Base-by-base conservation (phyloP, 768 basidiomycete species). In the Trichaptum fuscoviolaceum region DNA sequence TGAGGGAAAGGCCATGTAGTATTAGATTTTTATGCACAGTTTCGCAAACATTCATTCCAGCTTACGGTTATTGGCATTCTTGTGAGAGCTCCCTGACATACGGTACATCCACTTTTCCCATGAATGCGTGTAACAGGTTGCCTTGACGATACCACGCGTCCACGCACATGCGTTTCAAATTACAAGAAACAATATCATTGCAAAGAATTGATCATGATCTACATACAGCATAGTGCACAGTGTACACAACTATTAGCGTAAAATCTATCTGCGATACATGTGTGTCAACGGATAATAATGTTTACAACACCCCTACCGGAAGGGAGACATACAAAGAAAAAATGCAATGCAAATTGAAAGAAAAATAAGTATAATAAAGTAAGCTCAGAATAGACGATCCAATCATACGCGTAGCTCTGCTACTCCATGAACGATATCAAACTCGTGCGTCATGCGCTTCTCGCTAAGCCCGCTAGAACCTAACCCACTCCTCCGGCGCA, bases 281-380 rank as follows among this genome's bases (percentile, higher is more conserved):
- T 20, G 2, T 52, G 42, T 30, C 30, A 8, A 30, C 30, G 30
- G 8, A 12, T 52, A 12, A 52, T 3, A 20, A 20, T 52, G 42
- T 15, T 52, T 52, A 52, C 42, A 52, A 52, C 10, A 52, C 3
- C 42, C 42, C 42, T 52, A 52, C 42, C 42, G 3, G 42, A 2
- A 52, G 42, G 42, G 42, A 52, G 42, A 20, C 15, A 15, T 20
- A 30, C 30, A 2, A 30, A 15, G 15, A 52, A 12, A 52, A 52
- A 52, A 52, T 6, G 20, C 42, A 52, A 52, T 12, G 42, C 15
- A 20, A 52, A 12, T 52, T 12, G 42, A 5, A 52, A 6, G 42
- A 52, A 52, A 52, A 52, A 52, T 52, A 52, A 52, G 42, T 52
- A 52, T 52, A 15, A 52, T 52, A 52, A 52, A 52, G 42, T 52